Evolutionary conservation across 441 rosid species (phyloP).

Genomic region (Adansonia madagascariensis): DNA sequence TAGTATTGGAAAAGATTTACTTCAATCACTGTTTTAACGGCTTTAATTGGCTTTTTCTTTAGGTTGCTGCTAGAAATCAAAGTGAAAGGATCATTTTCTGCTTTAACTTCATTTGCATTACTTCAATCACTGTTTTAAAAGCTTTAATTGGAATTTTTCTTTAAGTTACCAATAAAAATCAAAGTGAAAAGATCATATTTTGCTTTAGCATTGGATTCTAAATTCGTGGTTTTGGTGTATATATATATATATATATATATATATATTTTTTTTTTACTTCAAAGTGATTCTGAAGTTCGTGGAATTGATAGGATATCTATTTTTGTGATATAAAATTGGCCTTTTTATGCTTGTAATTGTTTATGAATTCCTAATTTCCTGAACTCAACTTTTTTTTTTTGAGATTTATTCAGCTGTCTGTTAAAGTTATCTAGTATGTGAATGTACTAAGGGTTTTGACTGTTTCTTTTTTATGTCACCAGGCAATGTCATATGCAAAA

Average conservation of each 20-base stretch:
- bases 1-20: background rate
- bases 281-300: background rate
- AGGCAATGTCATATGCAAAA: slow-evolving; percentile 96
- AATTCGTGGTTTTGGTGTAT: background rate
- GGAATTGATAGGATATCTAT: background rate
- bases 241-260: no score
- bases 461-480: slow-evolving; percentile 43
- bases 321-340: background rate
- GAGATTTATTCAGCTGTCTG: background rate
- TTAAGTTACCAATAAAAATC: background rate
- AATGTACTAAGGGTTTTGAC: background rate
- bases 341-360: no score
- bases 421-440: background rate
- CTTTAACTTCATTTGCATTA: no score
- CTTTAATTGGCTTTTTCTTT: background rate
- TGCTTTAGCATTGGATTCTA: background rate
- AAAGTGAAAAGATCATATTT: background rate
- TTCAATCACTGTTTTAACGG: background rate
- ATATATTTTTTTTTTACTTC: background rate
- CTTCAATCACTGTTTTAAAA: background rate
- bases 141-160: slow-evolving; percentile 6
- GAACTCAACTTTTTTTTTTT: background rate
- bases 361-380: background rate
- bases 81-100: slow-evolving; percentile 6
- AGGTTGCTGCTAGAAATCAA: background rate